Conservation (phyloP, 148 eudicot species). For the Chenopodium suecicum region DNA sequence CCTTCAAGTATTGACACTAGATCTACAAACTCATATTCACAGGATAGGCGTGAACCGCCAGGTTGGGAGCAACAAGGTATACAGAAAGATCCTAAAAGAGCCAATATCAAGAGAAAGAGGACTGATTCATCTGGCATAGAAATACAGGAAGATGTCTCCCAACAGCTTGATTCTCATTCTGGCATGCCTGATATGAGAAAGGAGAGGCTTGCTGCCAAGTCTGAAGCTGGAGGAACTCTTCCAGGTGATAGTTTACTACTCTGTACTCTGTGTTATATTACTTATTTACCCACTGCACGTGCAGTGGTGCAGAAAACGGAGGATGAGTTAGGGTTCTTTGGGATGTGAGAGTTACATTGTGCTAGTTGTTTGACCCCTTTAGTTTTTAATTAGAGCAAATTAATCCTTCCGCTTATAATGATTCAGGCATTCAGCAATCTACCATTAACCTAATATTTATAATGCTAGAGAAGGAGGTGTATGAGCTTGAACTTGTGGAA, state of each 20-base stretch:
- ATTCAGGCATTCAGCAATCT: neutral
- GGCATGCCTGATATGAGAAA: constrained; percentile 34
- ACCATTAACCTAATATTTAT: neutral
- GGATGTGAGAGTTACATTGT: neutral
- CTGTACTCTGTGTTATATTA: neutral
- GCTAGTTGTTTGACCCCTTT: neutral
- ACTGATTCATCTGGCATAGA: constrained; percentile 44
- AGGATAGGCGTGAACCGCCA: constrained; percentile 59
- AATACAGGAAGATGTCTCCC: constrained; percentile 40
- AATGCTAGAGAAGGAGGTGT: neutral
- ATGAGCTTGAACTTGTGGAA: neutral
- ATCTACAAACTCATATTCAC: constrained; percentile 54
- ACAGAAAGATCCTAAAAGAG: constrained; percentile 53
- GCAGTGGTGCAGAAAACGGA: neutral
- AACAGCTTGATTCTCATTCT: constrained; percentile 41
- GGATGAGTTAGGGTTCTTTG: neutral
- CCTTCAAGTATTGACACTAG: constrained; percentile 73
- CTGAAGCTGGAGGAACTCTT: constrained; percentile 41
- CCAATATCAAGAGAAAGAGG: constrained; percentile 56
- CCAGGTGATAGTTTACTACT: constrained; percentile 27
- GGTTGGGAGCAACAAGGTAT: constrained; percentile 58
- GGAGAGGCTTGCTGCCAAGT: constrained; percentile 42
- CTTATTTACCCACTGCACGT: neutral
- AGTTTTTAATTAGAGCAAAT: neutral
- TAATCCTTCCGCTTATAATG: neutral